phyloP scores from a whole-genome alignment of 768 basidiomycete species.

The Sarcomyxa edulis region DNA sequence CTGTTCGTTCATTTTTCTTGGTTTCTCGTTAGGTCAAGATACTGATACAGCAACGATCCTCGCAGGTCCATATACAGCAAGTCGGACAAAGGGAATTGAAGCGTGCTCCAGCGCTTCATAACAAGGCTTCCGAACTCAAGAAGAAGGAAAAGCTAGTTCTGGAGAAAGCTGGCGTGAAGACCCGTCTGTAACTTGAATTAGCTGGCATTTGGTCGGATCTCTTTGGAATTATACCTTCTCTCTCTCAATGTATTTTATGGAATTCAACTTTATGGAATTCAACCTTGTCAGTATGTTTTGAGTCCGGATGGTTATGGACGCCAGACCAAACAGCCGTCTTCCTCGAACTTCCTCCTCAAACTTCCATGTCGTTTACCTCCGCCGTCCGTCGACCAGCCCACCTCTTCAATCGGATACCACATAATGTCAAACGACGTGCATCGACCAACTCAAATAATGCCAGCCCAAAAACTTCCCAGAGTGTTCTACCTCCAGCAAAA shows the following conservation, averaged over 20 bases:
- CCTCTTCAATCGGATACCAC: no score
- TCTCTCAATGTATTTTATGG: neutral
- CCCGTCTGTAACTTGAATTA: conserved; percentile 38
- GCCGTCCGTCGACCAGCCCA: no score
- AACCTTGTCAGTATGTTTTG: no score
- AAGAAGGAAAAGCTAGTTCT: conserved; percentile 59
- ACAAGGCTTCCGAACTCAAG: conserved; percentile 48
- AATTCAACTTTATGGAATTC: neutral
- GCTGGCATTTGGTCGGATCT: neutral
- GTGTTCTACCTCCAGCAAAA: conserved; percentile 47
- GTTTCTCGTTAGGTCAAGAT: conserved; percentile 4
- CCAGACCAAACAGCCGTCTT: no score
- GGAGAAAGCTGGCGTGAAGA: conserved; percentile 55
- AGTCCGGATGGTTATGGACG: no score
- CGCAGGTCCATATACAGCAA: conserved; percentile 89
- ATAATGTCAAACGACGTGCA: conserved; percentile 4
- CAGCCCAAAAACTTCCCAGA: conserved; percentile 17
- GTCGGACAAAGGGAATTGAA: conserved; percentile 87
- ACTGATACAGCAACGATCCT: no score
- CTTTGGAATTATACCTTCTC: conserved; percentile 1
- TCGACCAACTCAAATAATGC: conserved; percentile 15
- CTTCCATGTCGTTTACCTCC: no score
- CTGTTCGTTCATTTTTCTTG: conserved; percentile 35
- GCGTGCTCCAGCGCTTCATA: conserved; percentile 58
- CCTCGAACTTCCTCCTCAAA: no score